Evolutionary conservation across 768 basidiomycete species (phyloP), one percentile per base, ranked within the genome.

Genomic region (Tylopilus subfusipes): DNA sequence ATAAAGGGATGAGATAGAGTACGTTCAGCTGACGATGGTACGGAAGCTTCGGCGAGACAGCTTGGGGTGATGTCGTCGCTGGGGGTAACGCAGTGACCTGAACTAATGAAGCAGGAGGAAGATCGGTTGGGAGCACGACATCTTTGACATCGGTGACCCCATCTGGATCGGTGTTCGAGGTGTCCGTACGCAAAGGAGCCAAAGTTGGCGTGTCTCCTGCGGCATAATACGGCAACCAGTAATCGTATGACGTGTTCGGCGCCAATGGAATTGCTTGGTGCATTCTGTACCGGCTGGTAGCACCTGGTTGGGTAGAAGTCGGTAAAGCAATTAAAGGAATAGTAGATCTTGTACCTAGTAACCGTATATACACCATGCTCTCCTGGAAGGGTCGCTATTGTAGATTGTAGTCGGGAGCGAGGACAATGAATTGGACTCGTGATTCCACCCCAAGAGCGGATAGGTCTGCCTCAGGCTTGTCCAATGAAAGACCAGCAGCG

Each of bases 401-500:
- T n/a, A 59, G 57, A 30, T 55, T 59, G 48, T 70, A 64, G 54
- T 78, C 77, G 13, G 81, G 79, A 2, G 60, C 68, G 11, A 70
- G 69, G 10, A 70, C 56, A 33, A 70, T 76, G 30, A 70, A 73
- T 19, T 73, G 72, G 8, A 83, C 73, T 40, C 83, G 74, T 40
- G 79, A 82, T 64, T 85, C 83, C 12, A 84, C 84, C 43, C 81
- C 77, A 47, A 84, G 74, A 3, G 84, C 84, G 55, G 81, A 83
- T 34, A 85, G 75, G 58, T 86, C 84, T 63, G 75, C 75, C 33
- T 64, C 57, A 13, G 88, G 88, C 1, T 75, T 71, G 65, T 89
- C 85, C 49, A 88, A 78, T 0, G 76, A 63, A 50, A 90, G 82
- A 7, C 89, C 88, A 12, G 88, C 88, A 27, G 88, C 89, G 57